phyloP scores from a whole-genome alignment of 331 rosid species.

The Prunus yedoensis region DNA sequence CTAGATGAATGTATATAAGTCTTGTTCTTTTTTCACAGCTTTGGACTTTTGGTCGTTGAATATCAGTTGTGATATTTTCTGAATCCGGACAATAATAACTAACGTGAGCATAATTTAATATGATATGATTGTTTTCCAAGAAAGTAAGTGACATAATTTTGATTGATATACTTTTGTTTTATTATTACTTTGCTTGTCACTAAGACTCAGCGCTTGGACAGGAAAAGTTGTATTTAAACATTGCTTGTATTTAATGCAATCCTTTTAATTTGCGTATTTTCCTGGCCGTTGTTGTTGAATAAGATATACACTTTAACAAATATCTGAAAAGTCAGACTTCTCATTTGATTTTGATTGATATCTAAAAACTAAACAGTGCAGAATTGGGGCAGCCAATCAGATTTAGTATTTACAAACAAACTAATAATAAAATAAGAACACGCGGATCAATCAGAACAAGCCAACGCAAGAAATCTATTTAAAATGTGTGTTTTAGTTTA shows the following conservation, averaged over 20 bases:
- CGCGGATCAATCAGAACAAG: no score
- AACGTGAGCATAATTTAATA: not conserved
- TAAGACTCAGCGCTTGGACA: no score
- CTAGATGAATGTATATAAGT: not conserved
- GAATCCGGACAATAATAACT: not conserved
- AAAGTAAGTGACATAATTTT: not conserved
- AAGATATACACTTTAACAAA: not conserved
- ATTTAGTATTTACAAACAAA: no score
- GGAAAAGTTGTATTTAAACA: not conserved
- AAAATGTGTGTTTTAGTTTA: no score
- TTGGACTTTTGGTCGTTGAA: not conserved
- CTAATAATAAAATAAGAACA: no score
- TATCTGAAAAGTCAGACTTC: no score
- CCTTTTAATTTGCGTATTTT: not conserved
- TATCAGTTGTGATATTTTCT: not conserved
- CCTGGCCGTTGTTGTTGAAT: conserved; percentile 5
- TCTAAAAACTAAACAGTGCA: no score
- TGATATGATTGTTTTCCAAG: not conserved
- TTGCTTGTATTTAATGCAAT: conserved; percentile 1
- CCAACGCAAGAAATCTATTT: no score
- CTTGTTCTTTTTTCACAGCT: not conserved
- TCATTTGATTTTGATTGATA: no score
- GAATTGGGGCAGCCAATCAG: no score
- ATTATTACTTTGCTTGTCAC: not conserved
- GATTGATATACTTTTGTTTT: not conserved